Percentiles rank a stretch among this genome's conserved stretches.
Evolutionary conservation across 2,329 filamentous ascomycete genomes (phyloP).

Genomic region (Cercospora beticola): DNA sequence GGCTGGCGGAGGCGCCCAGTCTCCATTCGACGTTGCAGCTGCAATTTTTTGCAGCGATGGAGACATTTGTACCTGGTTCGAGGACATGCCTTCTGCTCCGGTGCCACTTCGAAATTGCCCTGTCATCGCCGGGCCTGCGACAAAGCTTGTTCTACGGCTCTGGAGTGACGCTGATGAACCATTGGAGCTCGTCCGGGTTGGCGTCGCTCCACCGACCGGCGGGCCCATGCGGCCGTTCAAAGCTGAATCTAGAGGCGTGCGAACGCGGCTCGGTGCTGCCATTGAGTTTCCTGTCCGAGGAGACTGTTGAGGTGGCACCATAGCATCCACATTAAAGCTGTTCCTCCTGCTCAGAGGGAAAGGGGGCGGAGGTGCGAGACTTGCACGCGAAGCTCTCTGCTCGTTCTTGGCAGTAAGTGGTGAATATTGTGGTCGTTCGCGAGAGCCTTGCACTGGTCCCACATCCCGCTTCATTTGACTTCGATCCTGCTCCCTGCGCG

Average conservation of each 20-base stretch:
- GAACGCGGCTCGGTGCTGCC: neutral
- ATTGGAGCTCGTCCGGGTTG: neutral
- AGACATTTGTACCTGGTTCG: neutral
- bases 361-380: neutral
- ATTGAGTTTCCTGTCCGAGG: neutral
- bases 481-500: neutral
- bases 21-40: neutral
- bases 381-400: neutral
- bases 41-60: neutral
- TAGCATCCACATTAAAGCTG: neutral
- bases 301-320: neutral
- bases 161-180: neutral
- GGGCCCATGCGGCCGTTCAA: neutral
- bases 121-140: neutral
- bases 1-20: neutral
- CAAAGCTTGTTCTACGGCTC: neutral
- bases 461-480: neutral
- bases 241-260: neutral
- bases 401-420: neutral
- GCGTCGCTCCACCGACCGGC: neutral
- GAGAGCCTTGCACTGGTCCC: neutral
- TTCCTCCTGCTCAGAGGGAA: neutral
- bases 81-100: neutral
- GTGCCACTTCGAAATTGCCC: neutral
- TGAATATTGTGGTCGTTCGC: neutral